Percentiles rank a stretch among this genome's conserved stretches.
Conservation (phyloP, 352 stramenopile species). For the Elongisporangium prolatum region DNA sequence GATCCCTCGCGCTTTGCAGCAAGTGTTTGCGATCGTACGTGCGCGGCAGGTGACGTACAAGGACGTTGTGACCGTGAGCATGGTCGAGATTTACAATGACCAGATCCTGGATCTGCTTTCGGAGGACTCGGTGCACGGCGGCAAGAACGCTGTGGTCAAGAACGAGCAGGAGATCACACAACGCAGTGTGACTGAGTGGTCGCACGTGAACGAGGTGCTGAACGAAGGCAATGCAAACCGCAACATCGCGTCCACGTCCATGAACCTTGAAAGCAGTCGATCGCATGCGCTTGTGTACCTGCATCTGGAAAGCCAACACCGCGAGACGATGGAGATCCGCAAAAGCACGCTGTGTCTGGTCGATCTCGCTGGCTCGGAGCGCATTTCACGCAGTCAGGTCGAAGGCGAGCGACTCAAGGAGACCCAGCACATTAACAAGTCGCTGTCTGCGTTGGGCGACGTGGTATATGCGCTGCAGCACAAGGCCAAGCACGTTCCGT, state of each 20-base stretch:
- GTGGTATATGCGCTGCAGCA: conserved; percentile 93
- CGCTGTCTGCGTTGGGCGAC: conserved; percentile 94
- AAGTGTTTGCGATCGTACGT: conserved; percentile 90
- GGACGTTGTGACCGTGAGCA: conserved; percentile 82
- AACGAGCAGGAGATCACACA: conserved; percentile 68
- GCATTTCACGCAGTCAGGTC: conserved; percentile 83
- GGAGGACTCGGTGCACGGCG: conserved; percentile 29
- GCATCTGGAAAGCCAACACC: conserved; percentile 68
- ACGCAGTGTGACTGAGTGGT: conserved; percentile 52
- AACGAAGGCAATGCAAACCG: conserved; percentile 75
- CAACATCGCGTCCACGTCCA: conserved; percentile 77
- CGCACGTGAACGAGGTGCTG: conserved; percentile 63
- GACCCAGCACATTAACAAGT: conserved; percentile 99
- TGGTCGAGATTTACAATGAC: conserved; percentile 98
- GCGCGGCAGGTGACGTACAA: conserved; percentile 65
- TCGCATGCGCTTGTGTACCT: conserved; percentile 84
- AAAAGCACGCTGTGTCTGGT: conserved; percentile 95
- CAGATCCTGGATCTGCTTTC: conserved; percentile 89
- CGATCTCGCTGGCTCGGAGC: conserved; percentile 97
- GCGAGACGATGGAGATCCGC: conserved; percentile 59
- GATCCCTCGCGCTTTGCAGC: conserved; percentile 94
- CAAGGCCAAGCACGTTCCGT: conserved; percentile 92
- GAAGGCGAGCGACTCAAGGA: conserved; percentile 91
- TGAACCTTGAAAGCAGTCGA: conserved; percentile 85
- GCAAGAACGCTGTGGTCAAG: conserved; percentile 53